phyloP scores from a whole-genome alignment of 306 rosid species.

The Begonia fuchsioides region DNA sequence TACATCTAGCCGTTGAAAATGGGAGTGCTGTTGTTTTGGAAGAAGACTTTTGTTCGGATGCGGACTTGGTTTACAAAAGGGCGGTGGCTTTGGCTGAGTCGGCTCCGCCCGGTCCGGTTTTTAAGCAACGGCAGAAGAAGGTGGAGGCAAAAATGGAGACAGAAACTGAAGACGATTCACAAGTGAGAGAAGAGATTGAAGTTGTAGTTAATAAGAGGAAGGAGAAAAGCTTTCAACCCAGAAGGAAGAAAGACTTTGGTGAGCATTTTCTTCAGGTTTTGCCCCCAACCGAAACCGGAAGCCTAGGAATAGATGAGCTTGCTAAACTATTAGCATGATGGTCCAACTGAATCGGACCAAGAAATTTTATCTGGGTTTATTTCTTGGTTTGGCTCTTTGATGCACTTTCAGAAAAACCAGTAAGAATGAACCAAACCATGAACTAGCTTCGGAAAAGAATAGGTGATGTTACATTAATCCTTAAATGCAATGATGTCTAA shows the following conservation, averaged over 20 bases:
- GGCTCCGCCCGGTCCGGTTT: slow-evolving; percentile 58
- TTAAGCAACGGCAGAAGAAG: slow-evolving; percentile 26
- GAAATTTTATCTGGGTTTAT: too few relatives aligned
- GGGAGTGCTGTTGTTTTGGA: slow-evolving; percentile 60
- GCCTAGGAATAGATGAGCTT: slow-evolving; percentile 72
- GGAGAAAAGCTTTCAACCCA: slow-evolving; percentile 26
- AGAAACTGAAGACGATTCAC: slow-evolving; percentile 17
- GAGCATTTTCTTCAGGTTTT: slow-evolving; percentile 30
- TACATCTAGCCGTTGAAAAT: slow-evolving; percentile 52
- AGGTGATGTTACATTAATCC: too few relatives aligned
- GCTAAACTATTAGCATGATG: slow-evolving; percentile 55
- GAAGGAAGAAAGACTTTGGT: slow-evolving; percentile 29
- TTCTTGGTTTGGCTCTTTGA: too few relatives aligned
- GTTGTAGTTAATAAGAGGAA: slow-evolving; percentile 17
- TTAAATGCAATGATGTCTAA: too few relatives aligned
- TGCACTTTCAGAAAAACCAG: too few relatives aligned
- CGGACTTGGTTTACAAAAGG: slow-evolving; percentile 40
- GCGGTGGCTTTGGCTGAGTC: slow-evolving; percentile 50
- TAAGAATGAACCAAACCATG: too few relatives aligned
- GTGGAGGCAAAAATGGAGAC: slow-evolving; percentile 13
- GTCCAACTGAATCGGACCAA: neutral
- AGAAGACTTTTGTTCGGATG: slow-evolving; percentile 40
- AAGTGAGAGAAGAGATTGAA: slow-evolving; percentile 12
- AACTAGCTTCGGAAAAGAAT: too few relatives aligned
- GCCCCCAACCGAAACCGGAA: slow-evolving; percentile 82